phyloP scores from a whole-genome alignment of 2,329 filamentous ascomycete species.

The Whalleya microplaca region DNA sequence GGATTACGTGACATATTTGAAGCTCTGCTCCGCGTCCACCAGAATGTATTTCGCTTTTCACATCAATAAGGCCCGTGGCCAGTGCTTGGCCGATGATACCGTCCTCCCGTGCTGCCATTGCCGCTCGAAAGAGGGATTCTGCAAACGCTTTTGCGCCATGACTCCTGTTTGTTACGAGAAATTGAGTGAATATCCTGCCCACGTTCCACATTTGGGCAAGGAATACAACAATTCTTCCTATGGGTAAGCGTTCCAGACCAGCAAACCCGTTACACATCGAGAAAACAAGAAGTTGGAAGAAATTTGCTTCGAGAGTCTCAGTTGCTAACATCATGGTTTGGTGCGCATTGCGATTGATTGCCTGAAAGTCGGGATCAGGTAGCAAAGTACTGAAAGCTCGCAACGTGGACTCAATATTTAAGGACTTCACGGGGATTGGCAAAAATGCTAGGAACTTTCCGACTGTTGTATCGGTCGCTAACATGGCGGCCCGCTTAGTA shows the following conservation, averaged over 20 bases:
- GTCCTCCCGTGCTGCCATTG: background rate
- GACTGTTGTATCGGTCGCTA: background rate
- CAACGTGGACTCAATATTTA: background rate
- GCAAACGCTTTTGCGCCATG: background rate
- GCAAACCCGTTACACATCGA: constrained; percentile 1
- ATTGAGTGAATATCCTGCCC: background rate
- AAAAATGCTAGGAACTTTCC: background rate
- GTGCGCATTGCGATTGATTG: background rate
- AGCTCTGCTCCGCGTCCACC: background rate
- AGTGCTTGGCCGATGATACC: background rate
- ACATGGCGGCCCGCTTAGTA: background rate
- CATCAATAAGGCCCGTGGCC: background rate
- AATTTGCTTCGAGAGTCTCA: background rate
- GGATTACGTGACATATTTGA: background rate
- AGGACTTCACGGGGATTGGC: background rate
- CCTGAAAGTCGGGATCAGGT: background rate
- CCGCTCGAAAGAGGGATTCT: background rate
- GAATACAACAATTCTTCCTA: background rate
- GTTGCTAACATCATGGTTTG: background rate
- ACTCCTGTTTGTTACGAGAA: background rate
- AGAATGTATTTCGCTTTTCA: background rate
- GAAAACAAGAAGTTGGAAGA: background rate
- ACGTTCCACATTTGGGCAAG: background rate
- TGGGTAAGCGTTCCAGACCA: background rate
- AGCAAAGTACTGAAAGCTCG: background rate